Percentiles rank a stretch among this genome's conserved stretches.
Evolutionary conservation across 345 rosid species (phyloP).

Genomic region (Theobroma cacao): DNA sequence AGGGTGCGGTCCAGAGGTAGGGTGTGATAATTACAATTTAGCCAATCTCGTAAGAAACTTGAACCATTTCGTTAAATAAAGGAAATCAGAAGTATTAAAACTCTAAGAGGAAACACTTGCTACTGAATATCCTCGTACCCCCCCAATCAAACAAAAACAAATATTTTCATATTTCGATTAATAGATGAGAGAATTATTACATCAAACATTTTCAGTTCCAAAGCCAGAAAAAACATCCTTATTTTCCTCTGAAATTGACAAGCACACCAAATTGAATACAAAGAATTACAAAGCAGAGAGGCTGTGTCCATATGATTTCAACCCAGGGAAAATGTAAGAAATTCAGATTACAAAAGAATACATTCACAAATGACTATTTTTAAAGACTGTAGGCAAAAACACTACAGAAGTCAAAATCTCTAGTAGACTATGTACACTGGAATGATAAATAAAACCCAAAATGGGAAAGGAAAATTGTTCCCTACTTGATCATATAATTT

Average conservation of each 20-base stretch:
- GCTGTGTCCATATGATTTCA: background rate
- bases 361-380: constrained; percentile 28
- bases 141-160: too few species aligned
- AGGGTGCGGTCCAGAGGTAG: background rate
- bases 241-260: constrained; percentile 24
- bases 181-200: background rate
- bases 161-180: background rate
- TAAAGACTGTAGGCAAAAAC: constrained; percentile 20
- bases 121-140: too few species aligned
- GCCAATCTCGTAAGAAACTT: too few species aligned
- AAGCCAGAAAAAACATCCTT: constrained; percentile 5
- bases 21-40: too few species aligned
- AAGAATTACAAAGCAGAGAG: constrained; percentile 16
- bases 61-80: too few species aligned
- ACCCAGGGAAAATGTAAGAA: constrained; percentile 7
- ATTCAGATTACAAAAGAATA: constrained; percentile 43
- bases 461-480: constrained; percentile 8
- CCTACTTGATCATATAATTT: constrained; percentile 7
- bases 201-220: background rate
- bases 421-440: constrained; percentile 42
- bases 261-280: constrained; percentile 28
- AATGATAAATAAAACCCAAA: constrained; percentile 19
- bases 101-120: too few species aligned
- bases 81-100: too few species aligned
- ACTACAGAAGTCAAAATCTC: constrained; percentile 34